phyloP scores from a whole-genome alignment of 169 alveolate species.

The Hepatocystis sp. region DNA sequence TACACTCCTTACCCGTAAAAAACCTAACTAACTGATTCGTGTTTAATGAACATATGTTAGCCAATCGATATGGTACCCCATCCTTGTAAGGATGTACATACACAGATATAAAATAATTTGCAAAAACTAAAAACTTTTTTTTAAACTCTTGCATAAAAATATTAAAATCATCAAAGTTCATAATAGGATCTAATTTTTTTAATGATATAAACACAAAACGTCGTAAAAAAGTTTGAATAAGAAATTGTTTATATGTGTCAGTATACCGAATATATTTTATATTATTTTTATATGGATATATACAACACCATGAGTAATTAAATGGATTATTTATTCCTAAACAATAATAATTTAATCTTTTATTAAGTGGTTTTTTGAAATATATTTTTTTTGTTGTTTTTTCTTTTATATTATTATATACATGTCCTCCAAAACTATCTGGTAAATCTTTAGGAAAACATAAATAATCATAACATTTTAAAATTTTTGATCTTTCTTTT shows the following conservation, averaged over 20 bases:
- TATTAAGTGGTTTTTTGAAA: slow-evolving; percentile 64
- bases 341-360: slow-evolving; percentile 67
- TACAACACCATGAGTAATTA: slow-evolving; percentile 58
- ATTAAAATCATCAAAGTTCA: slow-evolving; percentile 13
- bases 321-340: slow-evolving; percentile 58
- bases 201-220: slow-evolving; percentile 45
- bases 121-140: slow-evolving; percentile 26
- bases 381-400: slow-evolving; percentile 19
- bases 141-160: slow-evolving; percentile 37
- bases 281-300: slow-evolving; percentile 22
- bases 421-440: slow-evolving; percentile 39
- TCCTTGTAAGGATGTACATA: slow-evolving; percentile 47
- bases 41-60: slow-evolving; percentile 36
- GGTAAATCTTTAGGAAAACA: slow-evolving; percentile 71
- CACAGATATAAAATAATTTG: slow-evolving; percentile 50
- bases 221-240: slow-evolving; percentile 42
- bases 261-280: slow-evolving; percentile 26
- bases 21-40: slow-evolving; percentile 22
- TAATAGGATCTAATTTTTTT: slow-evolving; percentile 10
- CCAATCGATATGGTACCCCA: slow-evolving; percentile 24
- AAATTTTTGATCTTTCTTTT: slow-evolving; percentile 69
- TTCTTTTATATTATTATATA: slow-evolving; percentile 43
- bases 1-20: slow-evolving; percentile 18
- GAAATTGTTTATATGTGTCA: slow-evolving; percentile 43
- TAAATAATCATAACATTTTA: slow-evolving; percentile 42